Percentiles rank a stretch among this genome's conserved stretches.
Evolutionary conservation across 371 early-diverging fungal genomes (phyloP).

Genomic region (Circinella umbellata): DNA sequence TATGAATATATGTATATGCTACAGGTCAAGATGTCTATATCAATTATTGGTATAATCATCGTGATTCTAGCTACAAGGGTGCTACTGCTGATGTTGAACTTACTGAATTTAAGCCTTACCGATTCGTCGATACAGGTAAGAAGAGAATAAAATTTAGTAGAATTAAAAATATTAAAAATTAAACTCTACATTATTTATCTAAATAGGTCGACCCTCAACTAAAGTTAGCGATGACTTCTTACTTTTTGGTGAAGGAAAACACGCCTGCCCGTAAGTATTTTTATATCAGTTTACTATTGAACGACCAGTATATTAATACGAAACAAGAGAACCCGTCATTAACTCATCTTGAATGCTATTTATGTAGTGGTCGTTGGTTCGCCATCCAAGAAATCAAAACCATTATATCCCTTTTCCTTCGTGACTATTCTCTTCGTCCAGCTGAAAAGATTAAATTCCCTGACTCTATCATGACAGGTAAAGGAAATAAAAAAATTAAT

Average conservation of each 20-base stretch:
- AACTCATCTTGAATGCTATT: not conserved
- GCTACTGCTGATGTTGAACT: slow-evolving; percentile 1
- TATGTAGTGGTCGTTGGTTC: slow-evolving; percentile 26
- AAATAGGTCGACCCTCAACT: slow-evolving; percentile 33
- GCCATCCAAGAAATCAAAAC: slow-evolving; percentile 32
- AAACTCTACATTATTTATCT: too few species aligned
- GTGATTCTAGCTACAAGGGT: slow-evolving; percentile 14
- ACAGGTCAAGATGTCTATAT: slow-evolving; percentile 36
- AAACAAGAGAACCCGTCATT: too few species aligned
- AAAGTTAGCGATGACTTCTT: slow-evolving; percentile 47
- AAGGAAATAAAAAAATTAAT: too few species aligned
- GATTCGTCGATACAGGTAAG: slow-evolving; percentile 39
- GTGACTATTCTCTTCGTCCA: slow-evolving; percentile 13
- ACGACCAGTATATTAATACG: too few species aligned
- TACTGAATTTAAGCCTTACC: slow-evolving; percentile 46
- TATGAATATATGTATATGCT: too few species aligned
- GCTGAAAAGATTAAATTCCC: slow-evolving; percentile 14
- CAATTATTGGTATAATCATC: slow-evolving; percentile 30
- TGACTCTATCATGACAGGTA: not conserved
- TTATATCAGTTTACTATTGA: not conserved
- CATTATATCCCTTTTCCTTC: slow-evolving; percentile 21
- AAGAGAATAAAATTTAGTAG: too few species aligned
- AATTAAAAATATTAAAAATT: too few species aligned
- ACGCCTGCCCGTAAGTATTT: slow-evolving; percentile 26
- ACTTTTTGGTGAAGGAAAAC: slow-evolving; percentile 60